These are phyloP conservation scores for Massospora cicadina DNA, from an alignment of 371 early-diverging fungal genomes.

Conservation along the genomic window DNA sequence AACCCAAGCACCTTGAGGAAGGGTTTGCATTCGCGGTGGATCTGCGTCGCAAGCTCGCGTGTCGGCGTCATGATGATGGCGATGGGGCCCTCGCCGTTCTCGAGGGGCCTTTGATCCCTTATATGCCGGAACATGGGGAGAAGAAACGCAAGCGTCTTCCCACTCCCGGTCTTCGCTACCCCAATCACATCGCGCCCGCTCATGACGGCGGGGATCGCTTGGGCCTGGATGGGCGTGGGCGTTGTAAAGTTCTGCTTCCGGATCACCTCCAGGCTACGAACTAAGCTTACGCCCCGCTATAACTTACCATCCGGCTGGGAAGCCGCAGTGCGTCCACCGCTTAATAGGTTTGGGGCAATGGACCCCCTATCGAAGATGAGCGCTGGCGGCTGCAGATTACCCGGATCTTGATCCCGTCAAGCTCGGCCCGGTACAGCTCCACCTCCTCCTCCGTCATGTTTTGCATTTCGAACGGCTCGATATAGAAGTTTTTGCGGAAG, in stretches of 20 bases:
- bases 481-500: conserved; percentile 90
- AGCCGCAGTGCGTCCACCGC: conserved; percentile 92
- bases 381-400: conserved; percentile 14
- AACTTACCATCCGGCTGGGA: conserved; percentile 33
- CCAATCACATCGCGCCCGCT: conserved; percentile 95
- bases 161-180: conserved; percentile 98
- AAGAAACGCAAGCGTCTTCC: conserved; percentile 93
- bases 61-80: conserved; percentile 98
- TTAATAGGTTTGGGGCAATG: conserved; percentile 85
- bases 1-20: conserved; percentile 68
- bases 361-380: conserved; percentile 23
- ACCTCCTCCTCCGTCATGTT: conserved; percentile 73
- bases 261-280: conserved; percentile 44
- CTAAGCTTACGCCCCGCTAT: neutral
- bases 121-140: conserved; percentile 92
- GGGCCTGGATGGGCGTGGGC: conserved; percentile 93
- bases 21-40: conserved; percentile 78
- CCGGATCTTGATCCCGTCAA: conserved; percentile 89
- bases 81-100: conserved; percentile 78
- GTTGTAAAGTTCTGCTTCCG: conserved; percentile 58
- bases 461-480: conserved; percentile 83
- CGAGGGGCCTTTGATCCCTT: conserved; percentile 80
- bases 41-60: conserved; percentile 97
- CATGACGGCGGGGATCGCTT: conserved; percentile 95
- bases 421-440: conserved; percentile 53